phyloP scores from a whole-genome alignment of 371 early-diverging fungal genomes.

The Coemansia sp. region DNA sequence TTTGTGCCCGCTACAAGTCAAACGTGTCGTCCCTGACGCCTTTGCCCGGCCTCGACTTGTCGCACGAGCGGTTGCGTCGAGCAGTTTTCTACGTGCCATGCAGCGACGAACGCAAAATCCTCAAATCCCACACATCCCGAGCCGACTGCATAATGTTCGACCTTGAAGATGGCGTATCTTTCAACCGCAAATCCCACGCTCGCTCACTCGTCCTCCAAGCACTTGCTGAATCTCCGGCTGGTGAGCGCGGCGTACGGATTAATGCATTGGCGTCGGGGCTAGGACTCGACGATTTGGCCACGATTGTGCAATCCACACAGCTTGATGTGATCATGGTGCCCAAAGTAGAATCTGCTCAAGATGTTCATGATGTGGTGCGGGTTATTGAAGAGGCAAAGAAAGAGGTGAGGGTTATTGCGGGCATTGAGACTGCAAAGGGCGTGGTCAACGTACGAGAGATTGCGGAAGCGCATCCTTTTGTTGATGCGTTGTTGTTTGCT shows the following conservation, averaged over 20 bases:
- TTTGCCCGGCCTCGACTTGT: conserved; percentile 27
- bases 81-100: conserved; percentile 66
- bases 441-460: conserved; percentile 84
- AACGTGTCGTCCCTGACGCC: conserved; percentile 6
- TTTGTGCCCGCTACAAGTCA: neutral
- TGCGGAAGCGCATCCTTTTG: conserved; percentile 65
- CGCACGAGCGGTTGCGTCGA: conserved; percentile 28
- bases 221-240: conserved; percentile 51
- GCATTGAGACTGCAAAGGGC: conserved; percentile 83
- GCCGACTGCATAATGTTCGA: conserved; percentile 89
- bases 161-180: conserved; percentile 87
- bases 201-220: conserved; percentile 75
- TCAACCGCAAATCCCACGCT: conserved; percentile 78
- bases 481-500: conserved; percentile 86
- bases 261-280: conserved; percentile 81
- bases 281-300: conserved; percentile 78
- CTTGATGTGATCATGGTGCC: conserved; percentile 86
- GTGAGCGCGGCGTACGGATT: conserved; percentile 83
- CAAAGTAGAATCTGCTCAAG: conserved; percentile 80
- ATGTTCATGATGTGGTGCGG: conserved; percentile 73
- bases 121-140: conserved; percentile 64
- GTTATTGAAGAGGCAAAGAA: conserved; percentile 68
- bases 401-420: conserved; percentile 77
- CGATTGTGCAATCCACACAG: conserved; percentile 70
- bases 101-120: conserved; percentile 87